phyloP scores from a whole-genome alignment of 208 protist species.

The Wallacemonas collosoma region DNA sequence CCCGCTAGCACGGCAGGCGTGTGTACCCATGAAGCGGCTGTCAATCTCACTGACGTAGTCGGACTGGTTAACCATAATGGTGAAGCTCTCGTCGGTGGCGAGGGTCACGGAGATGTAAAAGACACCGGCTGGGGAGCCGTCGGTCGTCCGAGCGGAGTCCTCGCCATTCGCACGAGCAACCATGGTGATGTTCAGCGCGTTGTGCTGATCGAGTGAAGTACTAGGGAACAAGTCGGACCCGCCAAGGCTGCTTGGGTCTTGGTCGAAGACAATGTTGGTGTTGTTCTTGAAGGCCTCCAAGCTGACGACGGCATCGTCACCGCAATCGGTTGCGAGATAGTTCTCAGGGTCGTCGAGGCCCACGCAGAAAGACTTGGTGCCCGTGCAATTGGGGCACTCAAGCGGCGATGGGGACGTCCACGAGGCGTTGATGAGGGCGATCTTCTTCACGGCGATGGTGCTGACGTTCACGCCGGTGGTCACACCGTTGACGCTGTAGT shows the following conservation, averaged over 20 bases:
- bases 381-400: constrained; percentile 76
- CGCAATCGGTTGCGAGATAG: constrained; percentile 60
- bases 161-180: constrained; percentile 55
- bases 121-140: constrained; percentile 46
- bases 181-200: constrained; percentile 53
- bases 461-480: constrained; percentile 35
- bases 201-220: constrained; percentile 32
- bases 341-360: constrained; percentile 44
- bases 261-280: constrained; percentile 29
- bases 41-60: constrained; percentile 81
- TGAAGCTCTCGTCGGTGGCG: constrained; percentile 40
- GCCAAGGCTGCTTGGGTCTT: constrained; percentile 7
- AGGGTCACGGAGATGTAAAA: constrained; percentile 59
- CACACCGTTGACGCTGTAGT: constrained; percentile 31
- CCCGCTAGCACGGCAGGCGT: constrained; percentile 60
- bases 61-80: constrained; percentile 65
- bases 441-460: constrained; percentile 29
- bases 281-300: constrained; percentile 45
- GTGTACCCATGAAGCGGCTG: constrained; percentile 39
- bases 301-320: constrained; percentile 41
- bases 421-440: constrained; percentile 52
- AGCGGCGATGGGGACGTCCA: constrained; percentile 56
- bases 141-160: constrained; percentile 33
- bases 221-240: constrained; percentile 38
- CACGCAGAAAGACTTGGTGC: constrained; percentile 48